Conservation (phyloP, 345 rosid species). For the Hibiscus syriacus region DNA sequence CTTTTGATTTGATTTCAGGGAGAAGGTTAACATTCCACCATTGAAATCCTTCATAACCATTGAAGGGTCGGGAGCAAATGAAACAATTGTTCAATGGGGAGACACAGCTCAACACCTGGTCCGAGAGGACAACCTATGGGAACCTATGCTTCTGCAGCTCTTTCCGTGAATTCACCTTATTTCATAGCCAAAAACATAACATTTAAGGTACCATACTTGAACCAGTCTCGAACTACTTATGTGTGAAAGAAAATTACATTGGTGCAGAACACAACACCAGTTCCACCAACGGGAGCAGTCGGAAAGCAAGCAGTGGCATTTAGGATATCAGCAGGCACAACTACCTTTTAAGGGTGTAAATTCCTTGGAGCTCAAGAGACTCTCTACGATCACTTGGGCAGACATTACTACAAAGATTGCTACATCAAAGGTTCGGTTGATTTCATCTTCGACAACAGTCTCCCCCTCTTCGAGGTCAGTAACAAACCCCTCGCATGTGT, state of each 20-base stretch:
- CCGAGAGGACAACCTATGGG: not conserved
- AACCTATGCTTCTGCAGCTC: not conserved
- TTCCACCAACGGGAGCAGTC: conserved; percentile 74
- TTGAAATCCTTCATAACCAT: not conserved
- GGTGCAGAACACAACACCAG: conserved; percentile 72
- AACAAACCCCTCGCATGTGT: not conserved
- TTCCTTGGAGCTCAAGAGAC: conserved; percentile 95
- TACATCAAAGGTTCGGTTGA: conserved; percentile 93
- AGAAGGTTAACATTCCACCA: not conserved
- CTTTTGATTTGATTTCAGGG: not conserved
- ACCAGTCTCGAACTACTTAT: too few relatives aligned
- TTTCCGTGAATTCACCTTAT: not conserved
- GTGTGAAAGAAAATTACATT: not conserved
- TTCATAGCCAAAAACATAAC: not conserved
- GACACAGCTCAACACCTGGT: not conserved
- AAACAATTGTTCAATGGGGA: not conserved
- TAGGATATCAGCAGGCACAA: conserved; percentile 85
- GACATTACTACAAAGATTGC: conserved; percentile 95
- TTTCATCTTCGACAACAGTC: conserved; percentile 87
- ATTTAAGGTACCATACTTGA: not conserved
- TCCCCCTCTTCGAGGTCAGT: conserved; percentile 75
- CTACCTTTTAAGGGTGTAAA: conserved; percentile 58
- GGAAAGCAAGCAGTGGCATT: conserved; percentile 94
- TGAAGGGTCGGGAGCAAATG: not conserved
- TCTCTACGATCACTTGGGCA: conserved; percentile 76